phyloP scores from a whole-genome alignment of 108 stramenopile species.

The Conticribra weissflogii region DNA sequence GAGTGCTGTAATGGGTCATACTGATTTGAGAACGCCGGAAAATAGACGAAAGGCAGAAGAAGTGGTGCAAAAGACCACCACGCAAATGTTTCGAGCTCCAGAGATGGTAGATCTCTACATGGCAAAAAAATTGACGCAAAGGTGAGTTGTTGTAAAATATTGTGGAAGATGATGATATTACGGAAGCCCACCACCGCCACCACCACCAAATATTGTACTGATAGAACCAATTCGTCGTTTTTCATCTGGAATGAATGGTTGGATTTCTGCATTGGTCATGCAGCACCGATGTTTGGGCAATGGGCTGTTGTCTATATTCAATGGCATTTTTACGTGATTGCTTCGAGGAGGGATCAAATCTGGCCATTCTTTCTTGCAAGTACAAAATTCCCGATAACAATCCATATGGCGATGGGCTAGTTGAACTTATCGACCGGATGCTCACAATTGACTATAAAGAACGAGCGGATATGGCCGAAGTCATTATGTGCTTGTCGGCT shows the following conservation, averaged over 20 bases:
- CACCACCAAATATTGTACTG: too few species aligned
- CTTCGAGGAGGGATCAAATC: conserved; percentile 91
- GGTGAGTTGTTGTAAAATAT: too few species aligned
- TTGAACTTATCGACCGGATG: conserved; percentile 89
- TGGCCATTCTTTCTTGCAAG: conserved; percentile 89
- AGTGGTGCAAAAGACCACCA: conserved; percentile 90
- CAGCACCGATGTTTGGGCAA: conserved; percentile 93
- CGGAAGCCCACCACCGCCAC: too few species aligned
- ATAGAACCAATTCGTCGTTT: conserved; percentile 2
- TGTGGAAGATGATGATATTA: too few species aligned
- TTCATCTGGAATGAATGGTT: too few species aligned
- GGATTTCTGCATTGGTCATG: too few species aligned
- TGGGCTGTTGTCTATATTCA: conserved; percentile 92
- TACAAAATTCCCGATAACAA: conserved; percentile 87
- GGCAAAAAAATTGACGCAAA: conserved; percentile 82
- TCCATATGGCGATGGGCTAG: conserved; percentile 77
- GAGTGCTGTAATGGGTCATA: conserved; percentile 83
- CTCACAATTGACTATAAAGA: conserved; percentile 77
- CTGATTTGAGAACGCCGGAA: conserved; percentile 72
- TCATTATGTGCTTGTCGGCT: conserved; percentile 83
- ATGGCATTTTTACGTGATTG: conserved; percentile 86
- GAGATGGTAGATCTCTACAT: conserved; percentile 97
- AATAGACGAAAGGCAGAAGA: conserved; percentile 86
- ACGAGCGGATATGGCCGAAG: conserved; percentile 87
- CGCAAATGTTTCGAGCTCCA: conserved; percentile 96